Percentiles rank a stretch among this genome's conserved stretches.
phyloP scores from a whole-genome alignment of 2,329 filamentous ascomycete genomes.

The Penicillium sp. region DNA sequence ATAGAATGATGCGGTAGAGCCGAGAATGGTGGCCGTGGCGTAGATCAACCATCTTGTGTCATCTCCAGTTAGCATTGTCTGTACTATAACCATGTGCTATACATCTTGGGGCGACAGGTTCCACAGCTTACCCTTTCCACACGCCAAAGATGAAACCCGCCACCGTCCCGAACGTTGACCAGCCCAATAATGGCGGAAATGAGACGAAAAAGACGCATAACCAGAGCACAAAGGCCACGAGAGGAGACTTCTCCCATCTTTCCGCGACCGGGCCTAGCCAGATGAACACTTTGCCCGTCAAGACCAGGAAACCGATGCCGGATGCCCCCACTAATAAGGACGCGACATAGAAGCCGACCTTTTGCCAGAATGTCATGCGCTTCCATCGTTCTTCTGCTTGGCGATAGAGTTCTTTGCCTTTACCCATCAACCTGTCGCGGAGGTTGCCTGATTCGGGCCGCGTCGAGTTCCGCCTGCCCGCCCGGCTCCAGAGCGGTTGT shows the following conservation, averaged over 20 bases:
- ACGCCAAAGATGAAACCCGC: constrained; percentile 72
- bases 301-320: constrained; percentile 69
- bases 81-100: not conserved
- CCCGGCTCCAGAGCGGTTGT: constrained; percentile 55
- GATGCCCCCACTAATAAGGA: constrained; percentile 55
- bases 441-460: constrained; percentile 33
- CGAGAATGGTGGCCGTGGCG: constrained; percentile 73
- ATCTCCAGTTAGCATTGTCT: constrained; percentile 8
- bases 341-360: constrained; percentile 56
- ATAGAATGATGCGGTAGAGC: constrained; percentile 77
- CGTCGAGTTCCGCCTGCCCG: constrained; percentile 41
- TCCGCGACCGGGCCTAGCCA: constrained; percentile 71
- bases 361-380: constrained; percentile 57
- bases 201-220: constrained; percentile 71
- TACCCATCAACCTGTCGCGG: constrained; percentile 41
- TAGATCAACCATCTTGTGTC: constrained; percentile 76
- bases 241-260: constrained; percentile 71
- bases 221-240: constrained; percentile 76
- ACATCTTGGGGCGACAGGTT: not conserved
- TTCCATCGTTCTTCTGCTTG: constrained; percentile 36
- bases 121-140: constrained; percentile 61
- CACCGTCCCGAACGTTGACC: constrained; percentile 72
- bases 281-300: constrained; percentile 76
- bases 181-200: constrained; percentile 86
- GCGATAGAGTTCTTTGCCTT: constrained; percentile 35